phyloP scores from a whole-genome alignment of 345 rosid genomes.

The Anacardium occidentale region DNA sequence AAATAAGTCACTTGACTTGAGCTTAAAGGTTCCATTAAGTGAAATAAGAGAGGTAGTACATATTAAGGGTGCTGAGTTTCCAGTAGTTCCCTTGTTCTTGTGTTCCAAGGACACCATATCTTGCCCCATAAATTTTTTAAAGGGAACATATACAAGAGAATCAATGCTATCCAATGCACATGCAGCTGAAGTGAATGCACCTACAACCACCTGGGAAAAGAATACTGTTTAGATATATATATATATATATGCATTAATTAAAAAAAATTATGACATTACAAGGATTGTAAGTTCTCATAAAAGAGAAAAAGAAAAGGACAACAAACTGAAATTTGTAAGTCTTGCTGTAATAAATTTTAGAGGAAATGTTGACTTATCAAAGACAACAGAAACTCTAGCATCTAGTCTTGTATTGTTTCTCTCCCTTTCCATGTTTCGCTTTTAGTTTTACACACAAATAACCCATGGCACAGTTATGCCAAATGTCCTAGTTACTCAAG shows the following conservation, averaged over 20 bases:
- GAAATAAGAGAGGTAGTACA: constrained; percentile 32
- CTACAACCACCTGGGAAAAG: constrained; percentile 56
- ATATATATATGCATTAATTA: constrained; percentile 8
- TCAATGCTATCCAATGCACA: constrained; percentile 36
- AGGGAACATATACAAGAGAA: constrained; percentile 32
- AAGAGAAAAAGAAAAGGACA: background rate
- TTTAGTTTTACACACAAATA: background rate
- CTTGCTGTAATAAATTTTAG: background rate
- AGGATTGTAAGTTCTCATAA: background rate
- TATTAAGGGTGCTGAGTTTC: constrained; percentile 33
- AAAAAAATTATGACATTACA: background rate
- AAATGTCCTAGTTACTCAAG: background rate
- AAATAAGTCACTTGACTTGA: constrained; percentile 56
- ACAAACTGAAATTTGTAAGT: background rate
- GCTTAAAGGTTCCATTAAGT: constrained; percentile 48
- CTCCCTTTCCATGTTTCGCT: no score
- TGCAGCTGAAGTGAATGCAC: constrained; percentile 46
- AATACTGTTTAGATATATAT: constrained; percentile 26
- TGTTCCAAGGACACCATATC: constrained; percentile 35
- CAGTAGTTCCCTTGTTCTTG: constrained; percentile 30
- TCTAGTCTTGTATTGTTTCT: background rate
- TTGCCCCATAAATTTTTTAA: constrained; percentile 42
- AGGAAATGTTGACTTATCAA: background rate
- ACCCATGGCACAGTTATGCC: background rate
- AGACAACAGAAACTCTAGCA: background rate